Evolutionary conservation across 2,329 filamentous ascomycete species (phyloP).

Genomic region (Phyllosticta ampelicida): DNA sequence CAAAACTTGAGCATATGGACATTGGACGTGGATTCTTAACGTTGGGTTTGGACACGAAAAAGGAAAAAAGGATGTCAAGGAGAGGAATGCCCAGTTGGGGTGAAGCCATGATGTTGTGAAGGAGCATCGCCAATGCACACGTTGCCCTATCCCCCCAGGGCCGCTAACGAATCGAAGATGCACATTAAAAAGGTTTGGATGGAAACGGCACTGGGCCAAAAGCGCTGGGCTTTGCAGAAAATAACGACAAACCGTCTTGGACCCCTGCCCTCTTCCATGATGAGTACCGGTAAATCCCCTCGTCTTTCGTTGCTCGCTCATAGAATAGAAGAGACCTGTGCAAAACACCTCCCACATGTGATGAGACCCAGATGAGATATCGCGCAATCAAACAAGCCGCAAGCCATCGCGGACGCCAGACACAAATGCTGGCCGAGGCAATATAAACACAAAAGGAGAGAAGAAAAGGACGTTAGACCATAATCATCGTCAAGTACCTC

Average conservation of each 20-base stretch:
- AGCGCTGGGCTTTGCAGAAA: neutral
- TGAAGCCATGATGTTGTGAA: too few relatives aligned
- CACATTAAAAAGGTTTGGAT: neutral
- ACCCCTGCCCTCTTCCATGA: neutral
- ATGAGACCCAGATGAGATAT: neutral
- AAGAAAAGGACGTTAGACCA: neutral
- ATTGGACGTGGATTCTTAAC: too few relatives aligned
- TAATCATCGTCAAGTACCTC: slow-evolving; percentile 12
- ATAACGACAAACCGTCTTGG: neutral
- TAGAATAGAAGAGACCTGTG: neutral
- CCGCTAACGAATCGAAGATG: neutral
- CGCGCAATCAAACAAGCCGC: neutral
- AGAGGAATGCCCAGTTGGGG: too few relatives aligned
- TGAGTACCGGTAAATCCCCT: neutral
- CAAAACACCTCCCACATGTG: neutral
- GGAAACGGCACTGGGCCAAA: neutral
- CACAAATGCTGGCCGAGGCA: neutral
- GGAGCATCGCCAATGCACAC: neutral
- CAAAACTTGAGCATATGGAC: too few relatives aligned
- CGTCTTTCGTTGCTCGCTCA: neutral
- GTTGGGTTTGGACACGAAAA: too few relatives aligned
- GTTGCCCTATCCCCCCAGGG: neutral
- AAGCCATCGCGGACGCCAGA: neutral
- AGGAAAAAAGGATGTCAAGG: too few relatives aligned
- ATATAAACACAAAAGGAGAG: neutral